Conservation (phyloP, 352 stramenopile genomes). For the Globisporangium spiculum region DNA sequence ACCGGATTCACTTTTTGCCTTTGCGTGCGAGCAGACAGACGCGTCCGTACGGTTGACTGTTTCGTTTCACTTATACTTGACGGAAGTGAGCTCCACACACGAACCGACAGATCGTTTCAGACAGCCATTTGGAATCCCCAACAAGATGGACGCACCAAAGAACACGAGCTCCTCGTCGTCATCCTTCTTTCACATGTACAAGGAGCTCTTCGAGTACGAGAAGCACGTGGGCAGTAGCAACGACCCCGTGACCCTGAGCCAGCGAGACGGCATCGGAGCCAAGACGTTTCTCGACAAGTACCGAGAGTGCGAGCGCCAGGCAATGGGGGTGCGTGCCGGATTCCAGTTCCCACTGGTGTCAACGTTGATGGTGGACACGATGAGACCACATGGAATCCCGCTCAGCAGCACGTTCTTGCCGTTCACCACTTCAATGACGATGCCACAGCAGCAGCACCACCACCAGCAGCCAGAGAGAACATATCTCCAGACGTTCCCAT, state of each 20-base stretch:
- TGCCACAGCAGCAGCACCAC: background rate
- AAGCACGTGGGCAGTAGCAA: conserved; percentile 31
- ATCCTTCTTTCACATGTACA: conserved; percentile 58
- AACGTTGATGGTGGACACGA: conserved; percentile 3
- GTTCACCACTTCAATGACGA: background rate
- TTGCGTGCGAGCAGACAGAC: background rate
- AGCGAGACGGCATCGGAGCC: conserved; percentile 16
- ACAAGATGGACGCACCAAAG: conserved; percentile 3
- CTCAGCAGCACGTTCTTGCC: background rate
- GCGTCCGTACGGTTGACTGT: background rate
- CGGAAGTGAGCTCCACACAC: background rate
- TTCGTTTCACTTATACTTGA: background rate
- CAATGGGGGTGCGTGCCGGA: conserved; percentile 5
- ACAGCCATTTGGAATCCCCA: background rate
- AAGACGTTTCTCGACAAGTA: conserved; percentile 55
- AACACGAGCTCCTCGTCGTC: background rate
- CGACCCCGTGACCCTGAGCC: conserved; percentile 7
- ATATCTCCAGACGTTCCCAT: background rate
- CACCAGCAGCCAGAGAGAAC: background rate
- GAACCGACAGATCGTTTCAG: background rate
- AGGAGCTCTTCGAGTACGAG: conserved; percentile 69
- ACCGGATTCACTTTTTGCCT: background rate
- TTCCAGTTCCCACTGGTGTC: conserved; percentile 13
- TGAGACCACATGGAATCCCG: background rate
- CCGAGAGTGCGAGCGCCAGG: conserved; percentile 35